Evolutionary conservation across 768 basidiomycete species (phyloP).

Genomic region (Hericium erinaceus): DNA sequence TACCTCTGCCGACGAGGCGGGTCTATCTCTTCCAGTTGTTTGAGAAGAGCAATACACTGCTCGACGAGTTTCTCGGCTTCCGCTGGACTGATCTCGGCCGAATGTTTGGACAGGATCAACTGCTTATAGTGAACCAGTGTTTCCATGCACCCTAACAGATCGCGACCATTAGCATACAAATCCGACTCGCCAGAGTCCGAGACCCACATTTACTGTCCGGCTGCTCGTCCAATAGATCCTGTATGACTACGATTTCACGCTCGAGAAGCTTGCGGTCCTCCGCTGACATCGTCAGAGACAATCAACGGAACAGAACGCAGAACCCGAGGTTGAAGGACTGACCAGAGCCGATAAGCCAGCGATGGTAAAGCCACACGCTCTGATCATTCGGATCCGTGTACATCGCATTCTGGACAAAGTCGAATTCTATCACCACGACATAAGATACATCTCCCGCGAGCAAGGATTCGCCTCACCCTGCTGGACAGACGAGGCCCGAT

Average conservation of each 20-base stretch:
- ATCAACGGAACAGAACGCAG: neutral
- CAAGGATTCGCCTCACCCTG: slow-evolving; percentile 40
- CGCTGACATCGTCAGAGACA: slow-evolving; percentile 29
- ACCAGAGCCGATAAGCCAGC: slow-evolving; percentile 90
- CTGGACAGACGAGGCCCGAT: slow-evolving; percentile 49
- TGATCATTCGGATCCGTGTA: slow-evolving; percentile 97
- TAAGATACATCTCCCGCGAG: neutral
- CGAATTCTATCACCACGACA: slow-evolving; percentile 57
- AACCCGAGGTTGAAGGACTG: slow-evolving; percentile 12
- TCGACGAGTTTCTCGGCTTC: slow-evolving; percentile 21
- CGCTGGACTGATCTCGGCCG: slow-evolving; percentile 24
- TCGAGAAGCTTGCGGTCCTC: slow-evolving; percentile 47
- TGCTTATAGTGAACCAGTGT: slow-evolving; percentile 79
- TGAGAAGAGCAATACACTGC: slow-evolving; percentile 43
- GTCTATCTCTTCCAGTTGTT: slow-evolving; percentile 56
- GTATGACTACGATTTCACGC: slow-evolving; percentile 70
- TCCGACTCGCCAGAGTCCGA: neutral
- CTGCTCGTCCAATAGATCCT: slow-evolving; percentile 80
- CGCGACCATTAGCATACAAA: slow-evolving; percentile 1
- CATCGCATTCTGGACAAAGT: slow-evolving; percentile 85
- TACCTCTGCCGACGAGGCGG: slow-evolving; percentile 60
- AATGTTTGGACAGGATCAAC: slow-evolving; percentile 47
- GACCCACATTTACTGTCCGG: slow-evolving; percentile 85
- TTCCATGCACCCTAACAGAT: slow-evolving; percentile 83
- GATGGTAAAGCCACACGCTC: slow-evolving; percentile 96